Conservation (phyloP, 73 alveolate genomes). For the Durusdinium trenchii region DNA sequence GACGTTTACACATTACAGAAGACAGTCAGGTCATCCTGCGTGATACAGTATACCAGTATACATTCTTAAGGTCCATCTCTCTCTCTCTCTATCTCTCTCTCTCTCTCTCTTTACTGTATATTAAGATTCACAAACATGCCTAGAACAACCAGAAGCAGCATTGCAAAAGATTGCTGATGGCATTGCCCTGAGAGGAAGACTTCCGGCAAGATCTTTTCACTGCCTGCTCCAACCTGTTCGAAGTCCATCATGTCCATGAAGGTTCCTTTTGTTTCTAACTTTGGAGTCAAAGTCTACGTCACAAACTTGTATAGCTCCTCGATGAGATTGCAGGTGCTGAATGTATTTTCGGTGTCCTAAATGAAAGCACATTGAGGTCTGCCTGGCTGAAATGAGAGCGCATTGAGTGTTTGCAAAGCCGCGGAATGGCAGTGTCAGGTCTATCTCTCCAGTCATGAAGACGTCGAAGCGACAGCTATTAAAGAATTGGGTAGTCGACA, state of each 20-base stretch:
- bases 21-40: too few species aligned
- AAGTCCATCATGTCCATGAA: constrained; percentile 77
- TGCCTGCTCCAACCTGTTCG: constrained; percentile 87
- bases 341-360: constrained; percentile 76
- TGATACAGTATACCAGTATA: too few species aligned
- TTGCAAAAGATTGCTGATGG: too few species aligned
- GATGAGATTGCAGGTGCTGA: constrained; percentile 5
- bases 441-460: constrained; percentile 85
- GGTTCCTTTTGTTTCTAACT: neutral
- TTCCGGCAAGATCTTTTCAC: constrained; percentile 91
- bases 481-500: constrained; percentile 57
- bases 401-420: neutral
- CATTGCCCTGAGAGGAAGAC: constrained; percentile 19
- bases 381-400: neutral
- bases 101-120: neutral
- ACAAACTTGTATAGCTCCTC: neutral
- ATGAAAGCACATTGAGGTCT: constrained; percentile 60
- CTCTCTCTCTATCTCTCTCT: too few species aligned
- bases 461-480: constrained; percentile 58
- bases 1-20: too few species aligned
- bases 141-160: too few species aligned
- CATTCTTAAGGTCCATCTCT: neutral
- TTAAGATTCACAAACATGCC: neutral
- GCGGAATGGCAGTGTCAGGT: neutral
- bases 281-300: neutral